phyloP scores from a whole-genome alignment of 768 basidiomycete species.

The Hypholoma sublateritium region DNA sequence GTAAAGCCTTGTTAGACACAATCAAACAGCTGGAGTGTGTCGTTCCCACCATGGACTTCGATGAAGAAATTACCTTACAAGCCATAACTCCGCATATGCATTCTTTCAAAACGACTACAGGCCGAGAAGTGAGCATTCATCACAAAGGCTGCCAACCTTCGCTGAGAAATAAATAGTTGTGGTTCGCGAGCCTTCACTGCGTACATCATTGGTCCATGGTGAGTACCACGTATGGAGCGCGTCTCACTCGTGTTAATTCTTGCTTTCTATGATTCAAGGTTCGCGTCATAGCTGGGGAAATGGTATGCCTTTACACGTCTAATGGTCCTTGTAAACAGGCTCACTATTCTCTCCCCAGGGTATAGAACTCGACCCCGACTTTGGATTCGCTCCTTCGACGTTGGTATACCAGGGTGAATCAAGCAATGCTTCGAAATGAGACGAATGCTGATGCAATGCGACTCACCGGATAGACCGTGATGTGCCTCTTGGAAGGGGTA shows the following conservation, averaged over 20 bases:
- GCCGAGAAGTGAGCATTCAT: constrained; percentile 61
- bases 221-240: constrained; percentile 14
- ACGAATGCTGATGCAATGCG: constrained; percentile 5
- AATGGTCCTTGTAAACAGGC: not conserved
- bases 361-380: constrained; percentile 68
- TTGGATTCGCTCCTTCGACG: constrained; percentile 87
- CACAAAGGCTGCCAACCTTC: not conserved
- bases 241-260: no score
- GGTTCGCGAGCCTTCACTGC: constrained; percentile 85
- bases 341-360: constrained; percentile 38
- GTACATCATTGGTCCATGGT: constrained; percentile 94
- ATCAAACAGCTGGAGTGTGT: constrained; percentile 56
- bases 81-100: constrained; percentile 82
- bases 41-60: constrained; percentile 47
- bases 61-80: constrained; percentile 67
- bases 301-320: constrained; percentile 45
- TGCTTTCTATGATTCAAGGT: constrained; percentile 36
- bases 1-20: constrained; percentile 51
- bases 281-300: constrained; percentile 80
- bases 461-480: constrained; percentile 39
- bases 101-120: constrained; percentile 75
- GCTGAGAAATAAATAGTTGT: constrained; percentile 47
- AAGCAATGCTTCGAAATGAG: constrained; percentile 3
- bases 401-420: constrained; percentile 66
- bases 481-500: constrained; percentile 63